Evolutionary conservation across 257 asterid genomes (phyloP).

Genomic region (Solanum dulcamara): DNA sequence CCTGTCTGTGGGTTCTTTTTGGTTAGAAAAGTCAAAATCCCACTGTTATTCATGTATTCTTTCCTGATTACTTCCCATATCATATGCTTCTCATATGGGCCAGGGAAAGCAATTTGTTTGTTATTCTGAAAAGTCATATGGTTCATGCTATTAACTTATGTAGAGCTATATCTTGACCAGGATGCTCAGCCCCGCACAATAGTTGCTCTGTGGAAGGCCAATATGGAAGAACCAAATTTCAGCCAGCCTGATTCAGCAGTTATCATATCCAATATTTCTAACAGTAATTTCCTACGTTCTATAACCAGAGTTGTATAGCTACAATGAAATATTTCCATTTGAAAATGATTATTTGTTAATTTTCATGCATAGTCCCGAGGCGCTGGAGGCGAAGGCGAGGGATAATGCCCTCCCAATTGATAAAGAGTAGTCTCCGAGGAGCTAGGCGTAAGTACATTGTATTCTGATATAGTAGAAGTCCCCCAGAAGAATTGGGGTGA

Average conservation of each 20-base stretch:
- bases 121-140: background rate
- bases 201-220: slow-evolving; percentile 89
- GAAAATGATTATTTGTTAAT: slow-evolving; percentile 25
- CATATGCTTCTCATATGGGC: background rate
- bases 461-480: slow-evolving; percentile 14
- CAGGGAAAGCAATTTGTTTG: background rate
- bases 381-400: slow-evolving; percentile 74
- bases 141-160: background rate
- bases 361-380: slow-evolving; percentile 61
- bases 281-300: slow-evolving; percentile 37
- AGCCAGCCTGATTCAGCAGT: slow-evolving; percentile 68
- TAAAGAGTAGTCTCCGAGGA: slow-evolving; percentile 1
- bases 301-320: background rate
- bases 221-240: slow-evolving; percentile 72
- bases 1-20: background rate
- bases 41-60: background rate
- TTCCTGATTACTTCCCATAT: background rate
- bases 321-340: background rate
- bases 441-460: slow-evolving; percentile 64
- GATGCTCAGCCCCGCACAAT: slow-evolving; percentile 83
- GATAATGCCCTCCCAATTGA: slow-evolving; percentile 53
- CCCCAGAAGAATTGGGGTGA: background rate
- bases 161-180: slow-evolving; percentile 26
- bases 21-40: background rate
- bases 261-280: slow-evolving; percentile 45